These are phyloP conservation scores for Penicillium griseofulvum DNA, from an alignment of 2,329 filamentous ascomycete genomes.

Conservation along the genomic window DNA sequence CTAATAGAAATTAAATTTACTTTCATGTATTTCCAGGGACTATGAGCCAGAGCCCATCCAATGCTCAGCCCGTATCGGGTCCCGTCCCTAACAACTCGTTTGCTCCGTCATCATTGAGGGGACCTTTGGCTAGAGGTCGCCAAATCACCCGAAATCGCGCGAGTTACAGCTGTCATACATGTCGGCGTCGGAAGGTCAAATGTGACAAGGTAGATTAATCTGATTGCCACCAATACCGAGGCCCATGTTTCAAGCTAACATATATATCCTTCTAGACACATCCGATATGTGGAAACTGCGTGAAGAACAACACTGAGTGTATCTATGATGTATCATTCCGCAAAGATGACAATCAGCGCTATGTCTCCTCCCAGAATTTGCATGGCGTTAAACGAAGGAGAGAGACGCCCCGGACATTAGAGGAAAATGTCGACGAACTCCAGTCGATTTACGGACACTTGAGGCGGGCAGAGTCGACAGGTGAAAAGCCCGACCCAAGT, in stretches of 20 bases:
- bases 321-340: slow-evolving; percentile 39
- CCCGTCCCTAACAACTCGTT: slow-evolving; percentile 1
- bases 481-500: slow-evolving; percentile 31
- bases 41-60: slow-evolving; percentile 17
- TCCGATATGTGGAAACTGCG: slow-evolving; percentile 47
- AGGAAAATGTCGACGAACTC: slow-evolving; percentile 34
- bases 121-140: slow-evolving; percentile 30
- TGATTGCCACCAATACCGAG: no score
- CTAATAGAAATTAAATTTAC: not conserved
- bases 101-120: slow-evolving; percentile 11
- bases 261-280: slow-evolving; percentile 33
- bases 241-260: not conserved
- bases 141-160: slow-evolving; percentile 49
- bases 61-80: slow-evolving; percentile 5
- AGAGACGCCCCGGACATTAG: slow-evolving; percentile 26
- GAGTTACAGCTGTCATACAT: slow-evolving; percentile 49
- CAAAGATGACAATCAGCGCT: slow-evolving; percentile 20
- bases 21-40: not conserved
- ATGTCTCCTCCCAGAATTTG: slow-evolving; percentile 12
- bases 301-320: slow-evolving; percentile 45
- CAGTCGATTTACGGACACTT: slow-evolving; percentile 33
- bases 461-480: slow-evolving; percentile 23
- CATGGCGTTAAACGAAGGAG: slow-evolving; percentile 40
- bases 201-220: slow-evolving; percentile 40
- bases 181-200: slow-evolving; percentile 49